A percentile compares a stretch with the other conserved stretches of the same genome.
These are phyloP conservation scores for Dillenia suffruticosa DNA, from an alignment of 164 flowering plant genomes.

Conservation along the genomic window DNA sequence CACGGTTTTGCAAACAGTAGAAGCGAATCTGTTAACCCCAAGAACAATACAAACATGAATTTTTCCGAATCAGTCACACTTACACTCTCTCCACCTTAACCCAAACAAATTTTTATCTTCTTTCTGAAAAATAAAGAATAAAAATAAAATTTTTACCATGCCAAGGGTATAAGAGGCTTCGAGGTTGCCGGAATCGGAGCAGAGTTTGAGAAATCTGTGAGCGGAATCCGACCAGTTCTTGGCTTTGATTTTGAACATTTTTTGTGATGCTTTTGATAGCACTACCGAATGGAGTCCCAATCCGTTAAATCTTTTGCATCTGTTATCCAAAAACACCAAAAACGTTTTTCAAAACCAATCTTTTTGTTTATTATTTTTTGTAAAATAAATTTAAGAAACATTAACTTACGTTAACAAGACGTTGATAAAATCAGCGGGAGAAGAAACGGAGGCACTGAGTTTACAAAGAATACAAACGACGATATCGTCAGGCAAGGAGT, in stretches of 20 bases:
- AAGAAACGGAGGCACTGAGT: slow-evolving; percentile 46
- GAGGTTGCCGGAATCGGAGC: slow-evolving; percentile 65
- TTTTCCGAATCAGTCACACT: slow-evolving; percentile 60
- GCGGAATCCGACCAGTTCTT: slow-evolving; percentile 66
- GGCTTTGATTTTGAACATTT: slow-evolving; percentile 42
- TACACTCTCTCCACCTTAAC: slow-evolving; percentile 63
- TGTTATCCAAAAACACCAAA: slow-evolving; percentile 19
- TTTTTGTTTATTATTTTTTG: too few relatives aligned
- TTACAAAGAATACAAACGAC: slow-evolving; percentile 51
- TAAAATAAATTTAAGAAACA: neutral
- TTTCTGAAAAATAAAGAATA: neutral
- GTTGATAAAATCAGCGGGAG: slow-evolving; percentile 51
- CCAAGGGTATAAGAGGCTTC: slow-evolving; percentile 83
- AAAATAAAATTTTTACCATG: slow-evolving; percentile 42
- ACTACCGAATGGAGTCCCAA: slow-evolving; percentile 52
- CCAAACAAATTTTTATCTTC: neutral
- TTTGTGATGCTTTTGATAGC: slow-evolving; percentile 41
- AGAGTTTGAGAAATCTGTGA: slow-evolving; percentile 62
- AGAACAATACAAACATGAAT: neutral
- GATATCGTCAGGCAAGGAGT: slow-evolving; percentile 67
- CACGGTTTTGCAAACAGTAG: slow-evolving; percentile 61
- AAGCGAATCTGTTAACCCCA: slow-evolving; percentile 50
- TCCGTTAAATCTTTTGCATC: slow-evolving; percentile 67
- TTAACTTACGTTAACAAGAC: slow-evolving; percentile 48
- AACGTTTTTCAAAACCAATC: neutral